A percentile compares a stretch with the other conserved stretches of the same genome.
Conservation (phyloP, 768 basidiomycete genomes). For the Termitomyces sp. region DNA sequence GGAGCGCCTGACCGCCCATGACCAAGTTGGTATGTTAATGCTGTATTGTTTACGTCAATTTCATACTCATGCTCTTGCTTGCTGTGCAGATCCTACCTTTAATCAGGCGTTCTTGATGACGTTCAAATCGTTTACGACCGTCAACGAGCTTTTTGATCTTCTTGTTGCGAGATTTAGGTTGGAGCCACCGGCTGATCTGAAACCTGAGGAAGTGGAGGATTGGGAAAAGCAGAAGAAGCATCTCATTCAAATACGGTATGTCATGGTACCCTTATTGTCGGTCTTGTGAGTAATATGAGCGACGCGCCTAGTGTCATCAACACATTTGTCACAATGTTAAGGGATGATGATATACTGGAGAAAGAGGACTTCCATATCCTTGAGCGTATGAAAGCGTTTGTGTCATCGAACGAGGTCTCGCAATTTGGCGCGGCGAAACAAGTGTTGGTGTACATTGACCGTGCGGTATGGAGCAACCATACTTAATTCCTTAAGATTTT, state of each 20-base stretch:
- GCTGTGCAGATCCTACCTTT: conserved; percentile 55
- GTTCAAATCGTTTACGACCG: conserved; percentile 89
- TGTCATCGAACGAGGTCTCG: conserved; percentile 61
- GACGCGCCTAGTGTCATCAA: conserved; percentile 70
- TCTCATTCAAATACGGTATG: conserved; percentile 80
- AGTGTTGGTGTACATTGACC: conserved; percentile 70
- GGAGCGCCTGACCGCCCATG: conserved; percentile 89
- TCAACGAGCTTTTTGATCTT: conserved; percentile 79
- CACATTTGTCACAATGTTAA: conserved; percentile 86
- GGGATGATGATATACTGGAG: conserved; percentile 79
- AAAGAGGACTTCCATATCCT: conserved; percentile 84
- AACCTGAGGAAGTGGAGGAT: conserved; percentile 58
- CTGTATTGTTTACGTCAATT: background rate
- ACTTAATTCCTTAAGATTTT: too few relatives aligned
- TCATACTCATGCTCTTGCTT: conserved; percentile 3
- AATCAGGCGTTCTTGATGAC: conserved; percentile 93
- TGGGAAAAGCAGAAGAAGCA: conserved; percentile 89
- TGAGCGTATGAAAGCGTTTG: conserved; percentile 78
- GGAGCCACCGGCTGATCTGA: conserved; percentile 67
- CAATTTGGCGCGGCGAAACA: conserved; percentile 73
- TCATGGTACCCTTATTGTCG: conserved; percentile 6
- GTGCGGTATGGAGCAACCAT: conserved; percentile 81
- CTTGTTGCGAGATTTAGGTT: conserved; percentile 81
- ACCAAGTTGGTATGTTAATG: conserved; percentile 67
- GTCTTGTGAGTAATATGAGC: conserved; percentile 4